Evolutionary conservation across 2,329 filamentous ascomycete genomes (phyloP), one percentile per base, ranked within the genome.

Genomic region (Zasmidium angulare): DNA sequence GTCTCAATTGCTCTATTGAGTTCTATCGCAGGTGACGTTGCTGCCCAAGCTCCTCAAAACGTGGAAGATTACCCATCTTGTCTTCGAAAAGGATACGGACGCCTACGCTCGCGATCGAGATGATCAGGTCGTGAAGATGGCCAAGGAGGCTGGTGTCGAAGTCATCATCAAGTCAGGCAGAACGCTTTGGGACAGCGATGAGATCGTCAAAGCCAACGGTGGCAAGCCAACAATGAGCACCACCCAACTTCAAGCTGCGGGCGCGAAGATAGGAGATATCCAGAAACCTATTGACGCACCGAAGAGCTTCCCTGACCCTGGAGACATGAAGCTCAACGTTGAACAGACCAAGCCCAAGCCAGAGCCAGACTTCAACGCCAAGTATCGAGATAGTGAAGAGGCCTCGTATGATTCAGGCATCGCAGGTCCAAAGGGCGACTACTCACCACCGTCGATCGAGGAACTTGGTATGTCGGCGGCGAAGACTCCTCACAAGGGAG

Each of bases 31-130:
- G 36, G 36, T 43, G n/a, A 90, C 86, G 0, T 72, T 91, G 1
- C 80, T 92, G 2, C 86, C 86, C 1, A 90, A 90, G 72, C 76
- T 92, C 1, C 89, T 91, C 79, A 84, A 85, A 66, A 82, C 83
- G 19, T 93, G 89, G 89, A 82, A 83, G 1, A 85, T 90, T 23
- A 89, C 88, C 0, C 89, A 92, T 74, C 75, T 92, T 3, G 89
- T 91, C 0, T 92, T 91, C 66, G 89, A 93, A 71, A 89, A 88
- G 68, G 89, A 92, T 67, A 90, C 88, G 0, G 89, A 93, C 76
- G 80, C 86, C 0, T 92, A 92, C 74, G 88, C 80, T 3, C 80
- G 83, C 17, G 81, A 85, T 46, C 76, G 89, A 52, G 89, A 93
- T 72, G 79, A 78, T 1, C 75, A 77, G 19, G 81, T 93, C 11